Evolutionary conservation across 139 green algal species (phyloP), one percentile per base, ranked within the genome.

Genomic region (Pycnococcus provasolii): DNA sequence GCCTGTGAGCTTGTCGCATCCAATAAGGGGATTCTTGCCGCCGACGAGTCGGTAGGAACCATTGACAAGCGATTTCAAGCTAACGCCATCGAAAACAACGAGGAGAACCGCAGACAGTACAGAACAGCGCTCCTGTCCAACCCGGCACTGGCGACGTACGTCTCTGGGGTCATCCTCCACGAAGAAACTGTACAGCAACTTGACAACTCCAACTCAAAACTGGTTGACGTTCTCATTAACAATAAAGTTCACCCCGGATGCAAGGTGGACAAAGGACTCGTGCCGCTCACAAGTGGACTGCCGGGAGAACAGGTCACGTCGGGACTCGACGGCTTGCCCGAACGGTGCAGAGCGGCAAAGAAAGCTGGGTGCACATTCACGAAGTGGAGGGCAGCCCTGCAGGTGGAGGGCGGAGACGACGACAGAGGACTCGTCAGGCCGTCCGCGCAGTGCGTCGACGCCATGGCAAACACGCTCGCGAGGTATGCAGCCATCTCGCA

Each of bases 321-420:
- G 37, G 91, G 91, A 1, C 73, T 97, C 13, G 89, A 94, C 11
- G 74, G 47, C 11, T 75, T 97, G 55, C 82, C 71, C 39, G 77
- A 71, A 2, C 54, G 73, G 9, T 94, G 87, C 60, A 62, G 64
- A 45, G 71, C 81, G 63, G 95, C 95, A 62, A 90, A 90, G 76
- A 79, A 84, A 68, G 74, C 84, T 67, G 91, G 91, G 4, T 90
- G 89, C 0, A 75, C 89, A 4, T 97, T 97, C 72, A 82, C 88
- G n/a, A 97, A 97, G 80, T 97, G 91, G 91, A 76, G 91, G 0
- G 89, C 88, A 2, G 90, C 87, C 39, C 70, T 97, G 43, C 86
- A 84, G 52, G 80, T 96, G 48, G 26, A 26, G 26, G 26, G 26
- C 26, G 26, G 26, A 26, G 26, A 26, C 26, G 26, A 26, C 26